A percentile compares a stretch with the other conserved stretches of the same genome.
These are phyloP conservation scores for Heracleum sosnowskyi DNA, from an alignment of 129 eudicot genomes.

Conservation along the genomic window DNA sequence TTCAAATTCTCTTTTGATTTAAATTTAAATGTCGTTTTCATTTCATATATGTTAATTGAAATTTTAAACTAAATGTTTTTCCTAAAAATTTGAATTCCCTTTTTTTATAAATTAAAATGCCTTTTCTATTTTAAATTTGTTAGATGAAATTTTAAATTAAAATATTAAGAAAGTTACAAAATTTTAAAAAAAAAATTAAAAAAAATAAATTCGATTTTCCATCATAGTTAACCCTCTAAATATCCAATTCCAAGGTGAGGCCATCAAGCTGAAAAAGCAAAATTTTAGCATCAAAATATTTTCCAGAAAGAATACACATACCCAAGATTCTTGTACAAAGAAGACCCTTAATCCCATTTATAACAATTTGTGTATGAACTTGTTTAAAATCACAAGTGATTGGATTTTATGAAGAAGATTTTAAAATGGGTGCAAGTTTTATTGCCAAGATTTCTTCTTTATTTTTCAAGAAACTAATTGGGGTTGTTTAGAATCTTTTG, in stretches of 20 bases:
- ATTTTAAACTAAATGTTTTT: too few species aligned
- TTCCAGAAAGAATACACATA: slow-evolving; percentile 38
- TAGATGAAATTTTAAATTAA: too few species aligned
- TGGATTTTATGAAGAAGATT: slow-evolving; percentile 28
- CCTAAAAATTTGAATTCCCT: too few species aligned
- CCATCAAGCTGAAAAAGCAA: slow-evolving; percentile 47
- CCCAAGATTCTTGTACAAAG: slow-evolving; percentile 65
- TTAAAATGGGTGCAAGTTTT: slow-evolving; percentile 34
- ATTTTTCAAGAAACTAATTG: slow-evolving; percentile 17
- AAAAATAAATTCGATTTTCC: too few species aligned
- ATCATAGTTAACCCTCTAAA: slow-evolving; percentile 63
- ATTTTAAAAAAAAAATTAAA: too few species aligned
- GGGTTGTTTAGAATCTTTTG: slow-evolving; percentile 20
- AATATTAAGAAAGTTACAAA: too few species aligned
- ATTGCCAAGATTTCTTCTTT: slow-evolving; percentile 41
- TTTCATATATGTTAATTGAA: too few species aligned
- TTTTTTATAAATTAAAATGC: too few species aligned
- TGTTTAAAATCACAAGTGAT: slow-evolving; percentile 30
- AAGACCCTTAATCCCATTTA: slow-evolving; percentile 58
- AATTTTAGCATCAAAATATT: slow-evolving; percentile 34
- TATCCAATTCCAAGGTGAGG: slow-evolving; percentile 99
- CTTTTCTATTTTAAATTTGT: too few species aligned
- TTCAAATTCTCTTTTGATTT: too few species aligned
- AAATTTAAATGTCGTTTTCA: too few species aligned
- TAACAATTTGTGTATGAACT: slow-evolving; percentile 55